phyloP scores from a whole-genome alignment of 2,329 filamentous ascomycete genomes.

The Penicillium sp. region DNA sequence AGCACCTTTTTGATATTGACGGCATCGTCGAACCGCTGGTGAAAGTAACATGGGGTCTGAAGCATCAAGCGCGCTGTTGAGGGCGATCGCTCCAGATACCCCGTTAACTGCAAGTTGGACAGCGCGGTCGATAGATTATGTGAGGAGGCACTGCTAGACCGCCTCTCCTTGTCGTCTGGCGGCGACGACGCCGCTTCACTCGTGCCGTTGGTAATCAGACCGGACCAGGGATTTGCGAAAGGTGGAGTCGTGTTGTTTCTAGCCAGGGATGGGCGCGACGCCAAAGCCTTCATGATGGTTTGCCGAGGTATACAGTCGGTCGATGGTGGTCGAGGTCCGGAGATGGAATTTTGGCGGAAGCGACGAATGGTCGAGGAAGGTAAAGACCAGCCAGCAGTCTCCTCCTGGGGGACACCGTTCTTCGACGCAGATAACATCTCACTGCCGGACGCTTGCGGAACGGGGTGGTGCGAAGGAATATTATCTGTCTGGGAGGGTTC shows the following conservation, averaged over 20 bases:
- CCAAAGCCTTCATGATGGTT: slow-evolving; percentile 80
- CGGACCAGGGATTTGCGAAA: slow-evolving; percentile 62
- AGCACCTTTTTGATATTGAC: slow-evolving; percentile 94
- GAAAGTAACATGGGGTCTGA: slow-evolving; percentile 95
- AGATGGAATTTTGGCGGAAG: slow-evolving; percentile 40
- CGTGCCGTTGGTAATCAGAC: slow-evolving; percentile 56
- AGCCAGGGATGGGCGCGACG: slow-evolving; percentile 61
- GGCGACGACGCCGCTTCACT: slow-evolving; percentile 23
- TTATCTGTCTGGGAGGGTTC: slow-evolving; percentile 46
- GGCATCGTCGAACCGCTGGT: slow-evolving; percentile 93
- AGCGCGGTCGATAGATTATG: slow-evolving; percentile 67
- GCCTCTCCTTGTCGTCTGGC: slow-evolving; percentile 36
- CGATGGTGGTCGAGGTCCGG: slow-evolving; percentile 52
- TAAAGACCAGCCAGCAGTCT: slow-evolving; percentile 30
- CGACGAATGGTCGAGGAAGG: slow-evolving; percentile 39
- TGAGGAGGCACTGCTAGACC: slow-evolving; percentile 53
- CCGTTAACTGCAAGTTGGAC: slow-evolving; percentile 53
- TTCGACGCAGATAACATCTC: slow-evolving; percentile 26
- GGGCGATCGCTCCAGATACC: slow-evolving; percentile 49
- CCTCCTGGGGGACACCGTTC: slow-evolving; percentile 31
- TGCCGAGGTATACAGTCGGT: slow-evolving; percentile 73
- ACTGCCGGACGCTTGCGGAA: slow-evolving; percentile 25
- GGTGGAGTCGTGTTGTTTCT: slow-evolving; percentile 56
- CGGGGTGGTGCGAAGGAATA: slow-evolving; percentile 32
- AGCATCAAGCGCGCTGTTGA: slow-evolving; percentile 63